Base-by-base conservation (phyloP, 2,329 filamentous ascomycete genomes). In the Aspergillus tubingensis region DNA sequence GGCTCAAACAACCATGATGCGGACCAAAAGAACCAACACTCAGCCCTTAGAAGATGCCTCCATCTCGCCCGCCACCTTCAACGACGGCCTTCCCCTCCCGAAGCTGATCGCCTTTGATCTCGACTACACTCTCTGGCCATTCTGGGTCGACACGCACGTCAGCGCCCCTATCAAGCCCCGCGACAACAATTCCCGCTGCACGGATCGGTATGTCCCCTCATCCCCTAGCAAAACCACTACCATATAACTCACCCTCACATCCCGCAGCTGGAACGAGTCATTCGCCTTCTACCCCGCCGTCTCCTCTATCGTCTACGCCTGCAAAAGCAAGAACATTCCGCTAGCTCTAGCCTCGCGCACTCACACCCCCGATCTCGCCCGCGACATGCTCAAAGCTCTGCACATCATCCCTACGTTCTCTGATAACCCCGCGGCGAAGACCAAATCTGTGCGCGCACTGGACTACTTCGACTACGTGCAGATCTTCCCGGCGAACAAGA, bases 61-160 rank as follows among this genome's bases (percentile, higher is more conserved):
- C 15, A 70, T 79, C 41, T 74, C 75, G 63, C 84, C 84, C 3
- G 74, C 79, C 15, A 87, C 85, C 11, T 87, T 89, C 76, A 85
- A 79, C 62, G 86, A 89, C 67, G 83, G 86, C 44, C 84, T 87
- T 0, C 91, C 92, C 0, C 84, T 96, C 1, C 93, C 93, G 0
- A 87, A 88, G 63, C 84, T 96, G 67, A 85, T 98, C 69, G 91
- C 95, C 65, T 97, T 98, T 79, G 95, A 98, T 76, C 86, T 98
- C 64, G 94, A 98, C 82, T 98, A 97, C 82, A 98, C 95, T 0
- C 83, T 98, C n/a, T 98, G 94, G 95, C 92, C 93, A 4, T 97
- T 97, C 79, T 98, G 94, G 94, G 89, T 96, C 1, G 95, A 98
- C 80, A 96, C 92, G 3, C 93, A 97, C 77, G 90, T 95, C 68